Conservation (phyloP, 192 early-diverging fungal species). For the Kappamyces sp. region DNA sequence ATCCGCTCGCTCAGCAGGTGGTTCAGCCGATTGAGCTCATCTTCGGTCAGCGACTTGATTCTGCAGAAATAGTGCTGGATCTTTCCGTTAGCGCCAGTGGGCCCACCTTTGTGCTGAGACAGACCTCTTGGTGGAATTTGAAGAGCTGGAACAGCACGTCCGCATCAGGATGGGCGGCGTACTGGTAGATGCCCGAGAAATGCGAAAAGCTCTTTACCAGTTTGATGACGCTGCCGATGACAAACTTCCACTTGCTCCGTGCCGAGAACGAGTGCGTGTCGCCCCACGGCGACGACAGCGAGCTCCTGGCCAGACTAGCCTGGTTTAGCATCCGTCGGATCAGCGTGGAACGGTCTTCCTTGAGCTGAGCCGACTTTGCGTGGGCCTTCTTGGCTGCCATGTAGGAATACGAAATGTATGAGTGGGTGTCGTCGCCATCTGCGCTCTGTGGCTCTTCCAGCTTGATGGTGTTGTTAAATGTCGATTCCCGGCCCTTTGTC, state of each 20-base stretch:
- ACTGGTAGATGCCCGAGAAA: background rate
- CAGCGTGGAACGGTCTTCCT: no score
- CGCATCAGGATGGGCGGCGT: background rate
- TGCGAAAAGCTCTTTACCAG: constrained; percentile 1
- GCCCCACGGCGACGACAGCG: background rate
- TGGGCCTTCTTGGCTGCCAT: no score
- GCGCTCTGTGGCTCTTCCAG: no score
- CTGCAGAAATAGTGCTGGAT: constrained; percentile 7
- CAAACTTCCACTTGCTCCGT: constrained; percentile 6
- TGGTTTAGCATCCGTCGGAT: no score
- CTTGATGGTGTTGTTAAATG: no score
- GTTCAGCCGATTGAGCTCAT: background rate
- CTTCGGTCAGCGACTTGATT: background rate
- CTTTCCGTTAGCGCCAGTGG: background rate
- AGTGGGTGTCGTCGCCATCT: no score
- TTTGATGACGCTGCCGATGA: constrained; percentile 1
- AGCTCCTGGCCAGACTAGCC: no score
- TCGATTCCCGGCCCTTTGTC: no score
- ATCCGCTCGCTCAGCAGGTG: constrained; percentile 7
- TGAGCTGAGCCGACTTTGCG: no score
- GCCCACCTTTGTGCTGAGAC: constrained; percentile 1
- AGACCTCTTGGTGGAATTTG: background rate
- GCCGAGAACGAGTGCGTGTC: constrained; percentile 1
- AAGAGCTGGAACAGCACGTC: constrained; percentile 1
- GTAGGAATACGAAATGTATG: no score